Base-by-base conservation (phyloP, 805 yeast genomes). In the Yamadazyma sp. region DNA sequence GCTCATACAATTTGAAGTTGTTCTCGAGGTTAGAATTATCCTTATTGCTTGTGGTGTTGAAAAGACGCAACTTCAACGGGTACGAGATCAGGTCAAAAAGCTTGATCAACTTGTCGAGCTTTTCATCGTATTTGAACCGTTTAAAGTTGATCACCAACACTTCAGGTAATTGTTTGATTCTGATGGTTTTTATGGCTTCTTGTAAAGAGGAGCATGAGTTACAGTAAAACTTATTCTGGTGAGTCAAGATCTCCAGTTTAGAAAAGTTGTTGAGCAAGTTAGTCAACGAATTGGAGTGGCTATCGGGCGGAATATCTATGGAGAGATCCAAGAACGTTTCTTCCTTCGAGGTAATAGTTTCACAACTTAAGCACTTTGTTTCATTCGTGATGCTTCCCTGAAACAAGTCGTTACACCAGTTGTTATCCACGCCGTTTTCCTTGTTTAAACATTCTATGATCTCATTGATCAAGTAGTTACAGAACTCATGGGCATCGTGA, bases 401-500 rank as follows among this genome's bases (percentile, higher is more conserved):
- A 55, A 91, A 93, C 17, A 89, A 64, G 20, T 78, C 75, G 32
- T 78, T 82, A 38, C 91, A 70, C 70, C 79, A 75, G 49, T 74
- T 75, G 17, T 55, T 46, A 16, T 36, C 40, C 8, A 45, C 30
- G 5, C 60, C 62, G 28, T 47, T 19, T 47, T 64, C 60, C 50
- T 47, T 55, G 18, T 75, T 77, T 34, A 84, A 66, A 12, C 84
- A 71, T 45, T 85, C 89, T 10, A 75, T 64, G 13, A 71, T 69
- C 48, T 67, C 76, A 59, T 93, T 93, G 37, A 93, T 67, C 48
- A 90, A 58, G 54, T 85, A 90, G 57, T 90, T 91, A 55, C 90
- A 73, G 60, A 93, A 93, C 62, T 93, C 99, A 61, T 93, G 99
- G 4, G 98, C 97, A 67, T 93, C 99, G 57, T 93, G 99, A 58